Conservation (phyloP, 1,139 yeast species). For the Nadsonia commutata region DNA sequence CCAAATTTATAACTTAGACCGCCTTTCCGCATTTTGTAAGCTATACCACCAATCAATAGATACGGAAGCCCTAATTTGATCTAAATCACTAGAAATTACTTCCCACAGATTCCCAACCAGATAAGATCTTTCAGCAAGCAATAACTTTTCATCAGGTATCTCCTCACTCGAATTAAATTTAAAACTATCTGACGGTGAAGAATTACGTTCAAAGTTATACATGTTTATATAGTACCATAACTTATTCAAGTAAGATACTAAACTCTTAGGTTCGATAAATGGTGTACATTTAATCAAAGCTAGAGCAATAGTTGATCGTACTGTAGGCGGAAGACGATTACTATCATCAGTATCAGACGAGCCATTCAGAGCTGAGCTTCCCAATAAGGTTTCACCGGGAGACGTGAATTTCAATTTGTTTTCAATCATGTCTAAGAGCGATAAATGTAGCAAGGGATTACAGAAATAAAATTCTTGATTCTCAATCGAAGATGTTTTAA, state of each 20-base stretch:
- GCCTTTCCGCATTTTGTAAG: too few relatives aligned
- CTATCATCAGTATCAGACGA: slow-evolving; percentile 17
- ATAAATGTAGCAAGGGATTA: background rate
- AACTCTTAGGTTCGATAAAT: slow-evolving; percentile 30
- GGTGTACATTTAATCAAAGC: slow-evolving; percentile 41
- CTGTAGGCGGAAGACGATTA: slow-evolving; percentile 26
- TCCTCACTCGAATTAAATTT: slow-evolving; percentile 1
- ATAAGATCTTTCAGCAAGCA: slow-evolving; percentile 20
- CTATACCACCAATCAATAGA: slow-evolving; percentile 58
- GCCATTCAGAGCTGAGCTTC: slow-evolving; percentile 23
- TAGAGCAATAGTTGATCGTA: slow-evolving; percentile 37
- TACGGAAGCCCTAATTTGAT: slow-evolving; percentile 43
- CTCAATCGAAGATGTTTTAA: slow-evolving; percentile 29
- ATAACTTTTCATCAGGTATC: slow-evolving; percentile 9
- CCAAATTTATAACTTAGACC: too few relatives aligned
- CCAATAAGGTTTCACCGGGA: slow-evolving; percentile 23
- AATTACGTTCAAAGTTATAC: slow-evolving; percentile 3
- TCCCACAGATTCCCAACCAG: slow-evolving; percentile 27
- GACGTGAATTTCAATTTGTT: slow-evolving; percentile 9
- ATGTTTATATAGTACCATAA: slow-evolving; percentile 4
- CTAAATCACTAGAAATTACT: slow-evolving; percentile 33
- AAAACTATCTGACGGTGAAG: background rate
- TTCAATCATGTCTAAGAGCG: background rate
- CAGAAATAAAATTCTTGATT: background rate
- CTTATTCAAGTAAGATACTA: slow-evolving; percentile 10